These are phyloP conservation scores for Starmerella floris DNA, from an alignment of 805 yeast species.

Conservation along the genomic window DNA sequence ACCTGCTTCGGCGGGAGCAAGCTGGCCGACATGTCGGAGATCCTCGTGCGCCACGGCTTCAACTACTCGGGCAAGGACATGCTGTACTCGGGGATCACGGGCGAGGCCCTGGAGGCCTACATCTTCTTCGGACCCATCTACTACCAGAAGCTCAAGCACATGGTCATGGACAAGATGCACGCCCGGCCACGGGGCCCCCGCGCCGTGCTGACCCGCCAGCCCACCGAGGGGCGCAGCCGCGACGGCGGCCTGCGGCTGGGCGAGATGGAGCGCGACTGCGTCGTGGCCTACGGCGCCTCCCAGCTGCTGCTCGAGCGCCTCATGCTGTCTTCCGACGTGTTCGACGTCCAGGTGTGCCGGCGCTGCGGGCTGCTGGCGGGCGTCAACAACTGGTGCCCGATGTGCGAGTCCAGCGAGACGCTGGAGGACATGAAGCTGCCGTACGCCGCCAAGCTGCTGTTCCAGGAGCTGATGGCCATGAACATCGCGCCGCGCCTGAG, in stretches of 20 bases:
- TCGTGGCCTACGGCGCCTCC: slow-evolving; percentile 97
- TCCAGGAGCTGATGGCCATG: slow-evolving; percentile 97
- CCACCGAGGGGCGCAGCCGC: slow-evolving; percentile 96
- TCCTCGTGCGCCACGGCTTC: slow-evolving; percentile 81
- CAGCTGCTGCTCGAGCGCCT: slow-evolving; percentile 84
- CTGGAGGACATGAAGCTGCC: slow-evolving; percentile 93
- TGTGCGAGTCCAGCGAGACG: slow-evolving; percentile 77
- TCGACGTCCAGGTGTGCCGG: slow-evolving; percentile 91
- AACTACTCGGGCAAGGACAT: slow-evolving; percentile 93
- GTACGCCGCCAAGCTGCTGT: slow-evolving; percentile 92
- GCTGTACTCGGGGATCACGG: slow-evolving; percentile 94
- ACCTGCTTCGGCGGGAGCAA: slow-evolving; percentile 98
- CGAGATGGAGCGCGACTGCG: slow-evolving; percentile 99
- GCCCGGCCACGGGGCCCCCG: slow-evolving; percentile 99
- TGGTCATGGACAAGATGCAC: slow-evolving; percentile 98
- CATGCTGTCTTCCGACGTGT: slow-evolving; percentile 95
- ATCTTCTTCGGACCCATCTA: slow-evolving; percentile 97
- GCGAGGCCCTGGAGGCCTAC: slow-evolving; percentile 93
- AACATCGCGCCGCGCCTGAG: slow-evolving; percentile 93
- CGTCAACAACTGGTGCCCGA: slow-evolving; percentile 93
- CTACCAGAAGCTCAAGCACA: slow-evolving; percentile 94
- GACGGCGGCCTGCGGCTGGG: slow-evolving; percentile 98
- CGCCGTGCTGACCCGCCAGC: slow-evolving; percentile 95
- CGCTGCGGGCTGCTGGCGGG: slow-evolving; percentile 88
- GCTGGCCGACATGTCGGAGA: slow-evolving; percentile 84